These are phyloP conservation scores for Fusarium graminum DNA, from an alignment of 2,329 filamentous ascomycete species.

Conservation along the genomic window DNA sequence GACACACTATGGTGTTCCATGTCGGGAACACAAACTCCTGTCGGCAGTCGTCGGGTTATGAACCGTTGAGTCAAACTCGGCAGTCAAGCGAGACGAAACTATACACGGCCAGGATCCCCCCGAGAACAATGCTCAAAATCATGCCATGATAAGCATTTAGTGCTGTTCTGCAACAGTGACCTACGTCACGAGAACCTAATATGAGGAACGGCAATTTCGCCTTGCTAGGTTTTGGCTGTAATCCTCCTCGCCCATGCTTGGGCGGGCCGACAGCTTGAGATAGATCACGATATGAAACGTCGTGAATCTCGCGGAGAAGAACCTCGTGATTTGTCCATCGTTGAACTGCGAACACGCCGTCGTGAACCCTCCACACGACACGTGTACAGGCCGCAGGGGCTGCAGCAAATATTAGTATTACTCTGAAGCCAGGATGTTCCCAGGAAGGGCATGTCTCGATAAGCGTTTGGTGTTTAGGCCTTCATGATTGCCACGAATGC, in stretches of 20 bases:
- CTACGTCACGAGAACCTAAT: conserved; percentile 23
- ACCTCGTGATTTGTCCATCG: conserved; percentile 18
- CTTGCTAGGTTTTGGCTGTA: conserved; percentile 28
- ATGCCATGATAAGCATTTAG: conserved; percentile 38
- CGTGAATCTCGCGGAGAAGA: conserved; percentile 38
- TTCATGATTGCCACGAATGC: conserved; percentile 7
- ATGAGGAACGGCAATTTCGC: conserved; percentile 31
- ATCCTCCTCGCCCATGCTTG: conserved; percentile 26
- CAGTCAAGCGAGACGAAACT: conserved; percentile 30
- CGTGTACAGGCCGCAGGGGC: conserved; percentile 37
- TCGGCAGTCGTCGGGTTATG: conserved; percentile 27
- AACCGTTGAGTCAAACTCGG: conserved; percentile 26
- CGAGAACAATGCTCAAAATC: conserved; percentile 37
- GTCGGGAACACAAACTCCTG: conserved; percentile 29
- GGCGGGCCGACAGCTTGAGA: conserved; percentile 38
- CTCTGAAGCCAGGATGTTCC: conserved; percentile 38
- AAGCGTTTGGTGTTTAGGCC: conserved; percentile 17
- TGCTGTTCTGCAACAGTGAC: conserved; percentile 6
- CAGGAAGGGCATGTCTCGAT: conserved; percentile 24
- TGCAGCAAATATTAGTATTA: conserved; percentile 26
- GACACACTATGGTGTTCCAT: conserved; percentile 21
- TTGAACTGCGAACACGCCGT: conserved; percentile 12
- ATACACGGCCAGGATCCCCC: conserved; percentile 25
- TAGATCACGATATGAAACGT: conserved; percentile 37
- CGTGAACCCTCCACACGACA: conserved; percentile 34